These are phyloP conservation scores for Mortierella polycephala DNA, from an alignment of 371 early-diverging fungal species.

Conservation along the genomic window DNA sequence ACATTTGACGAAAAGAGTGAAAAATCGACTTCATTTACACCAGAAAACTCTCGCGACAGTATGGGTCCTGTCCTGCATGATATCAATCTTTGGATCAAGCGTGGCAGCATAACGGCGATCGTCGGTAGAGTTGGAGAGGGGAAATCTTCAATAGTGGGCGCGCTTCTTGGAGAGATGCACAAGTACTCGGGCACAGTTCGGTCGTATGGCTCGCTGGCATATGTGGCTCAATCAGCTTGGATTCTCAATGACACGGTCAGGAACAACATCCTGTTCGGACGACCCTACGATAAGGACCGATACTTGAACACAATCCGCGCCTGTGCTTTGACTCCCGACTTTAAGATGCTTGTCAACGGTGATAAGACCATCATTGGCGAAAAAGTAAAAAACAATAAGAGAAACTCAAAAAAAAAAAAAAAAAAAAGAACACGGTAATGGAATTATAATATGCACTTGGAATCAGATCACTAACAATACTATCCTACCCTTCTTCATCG, in stretches of 20 bases:
- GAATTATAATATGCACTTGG: background rate
- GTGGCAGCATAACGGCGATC: constrained; percentile 68
- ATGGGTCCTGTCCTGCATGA: constrained; percentile 51
- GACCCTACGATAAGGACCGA: constrained; percentile 65
- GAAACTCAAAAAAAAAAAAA: background rate
- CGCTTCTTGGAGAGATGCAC: constrained; percentile 39
- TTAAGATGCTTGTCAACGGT: constrained; percentile 60
- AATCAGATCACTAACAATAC: background rate
- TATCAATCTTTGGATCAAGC: constrained; percentile 70
- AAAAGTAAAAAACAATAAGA: constrained; percentile 42
- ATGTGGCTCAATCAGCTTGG: constrained; percentile 82
- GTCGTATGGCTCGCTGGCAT: constrained; percentile 43
- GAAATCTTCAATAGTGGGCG: constrained; percentile 52
- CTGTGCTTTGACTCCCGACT: constrained; percentile 64
- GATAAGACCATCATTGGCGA: constrained; percentile 93
- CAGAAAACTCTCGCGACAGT: constrained; percentile 7
- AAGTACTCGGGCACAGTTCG: constrained; percentile 61
- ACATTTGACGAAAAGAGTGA: background rate
- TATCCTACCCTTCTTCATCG: background rate
- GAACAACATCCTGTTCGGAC: constrained; percentile 84
- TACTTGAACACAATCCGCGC: constrained; percentile 75
- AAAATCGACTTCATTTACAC: background rate
- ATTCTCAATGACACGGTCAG: constrained; percentile 78
- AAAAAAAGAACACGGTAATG: background rate
- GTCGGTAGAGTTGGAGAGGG: constrained; percentile 57